These are phyloP conservation scores for Cladosporium sp. DNA, from an alignment of 2,329 filamentous ascomycete genomes.

Conservation along the genomic window DNA sequence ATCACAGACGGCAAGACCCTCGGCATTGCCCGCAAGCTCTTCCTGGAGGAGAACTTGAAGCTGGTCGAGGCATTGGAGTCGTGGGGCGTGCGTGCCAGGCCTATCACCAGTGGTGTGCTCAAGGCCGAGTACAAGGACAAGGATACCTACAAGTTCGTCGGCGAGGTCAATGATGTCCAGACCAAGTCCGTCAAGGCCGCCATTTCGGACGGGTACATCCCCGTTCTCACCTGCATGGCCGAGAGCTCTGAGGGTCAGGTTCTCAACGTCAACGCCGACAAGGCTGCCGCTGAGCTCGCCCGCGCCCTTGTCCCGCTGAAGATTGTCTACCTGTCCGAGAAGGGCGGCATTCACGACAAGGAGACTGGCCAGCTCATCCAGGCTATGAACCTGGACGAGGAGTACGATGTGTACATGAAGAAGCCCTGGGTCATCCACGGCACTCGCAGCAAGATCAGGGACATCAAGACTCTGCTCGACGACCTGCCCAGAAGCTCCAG, in stretches of 20 bases:
- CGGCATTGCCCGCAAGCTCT: conserved; percentile 83
- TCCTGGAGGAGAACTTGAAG: conserved; percentile 93
- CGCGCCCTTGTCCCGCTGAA: conserved; percentile 87
- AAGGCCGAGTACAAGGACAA: conserved; percentile 92
- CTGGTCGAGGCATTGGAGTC: conserved; percentile 85
- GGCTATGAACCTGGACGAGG: conserved; percentile 94
- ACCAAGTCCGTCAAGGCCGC: conserved; percentile 85
- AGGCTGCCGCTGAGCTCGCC: conserved; percentile 89
- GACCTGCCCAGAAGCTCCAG: conserved; percentile 86
- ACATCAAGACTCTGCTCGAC: conserved; percentile 91
- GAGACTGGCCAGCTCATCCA: conserved; percentile 95
- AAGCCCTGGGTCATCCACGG: conserved; percentile 95
- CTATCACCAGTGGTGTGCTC: conserved; percentile 86
- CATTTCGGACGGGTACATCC: conserved; percentile 85
- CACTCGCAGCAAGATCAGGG: conserved; percentile 92
- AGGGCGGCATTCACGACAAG: conserved; percentile 91
- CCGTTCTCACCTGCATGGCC: conserved; percentile 93
- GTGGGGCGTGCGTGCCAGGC: conserved; percentile 82
- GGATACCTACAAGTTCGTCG: conserved; percentile 92
- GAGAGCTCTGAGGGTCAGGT: conserved; percentile 89
- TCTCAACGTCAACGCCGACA: conserved; percentile 96
- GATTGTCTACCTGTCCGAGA: conserved; percentile 98
- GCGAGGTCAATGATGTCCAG: conserved; percentile 91
- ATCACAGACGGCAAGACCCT: conserved; percentile 95
- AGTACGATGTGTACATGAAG: conserved; percentile 87